Evolutionary conservation across 2,329 filamentous ascomycete species (phyloP).

Genomic region (Niveomyces coronatus): DNA sequence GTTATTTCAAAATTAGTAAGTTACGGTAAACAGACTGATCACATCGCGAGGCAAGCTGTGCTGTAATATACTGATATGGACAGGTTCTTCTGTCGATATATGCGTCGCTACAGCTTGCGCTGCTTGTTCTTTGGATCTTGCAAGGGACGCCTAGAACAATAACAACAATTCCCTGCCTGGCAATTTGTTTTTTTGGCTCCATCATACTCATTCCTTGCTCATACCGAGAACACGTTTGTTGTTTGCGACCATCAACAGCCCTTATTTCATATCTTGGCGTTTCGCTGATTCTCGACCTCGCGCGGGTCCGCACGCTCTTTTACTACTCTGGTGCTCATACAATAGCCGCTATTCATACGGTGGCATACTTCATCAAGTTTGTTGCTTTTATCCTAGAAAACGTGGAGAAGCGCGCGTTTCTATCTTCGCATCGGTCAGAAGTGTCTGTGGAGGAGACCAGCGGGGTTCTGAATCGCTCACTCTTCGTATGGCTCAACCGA

Average conservation of each 20-base stretch:
- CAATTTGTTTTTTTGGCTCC: too few species aligned
- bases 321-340: constrained; percentile 14
- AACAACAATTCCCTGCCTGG: constrained; percentile 12
- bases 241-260: constrained; percentile 22
- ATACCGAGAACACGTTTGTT: constrained; percentile 21
- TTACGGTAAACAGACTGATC: too few species aligned
- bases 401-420: constrained; percentile 1
- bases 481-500: neutral
- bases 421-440: neutral
- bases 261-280: constrained; percentile 20
- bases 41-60: too few species aligned
- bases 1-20: neutral
- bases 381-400: constrained; percentile 20
- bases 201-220: too few species aligned
- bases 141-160: constrained; percentile 9
- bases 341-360: constrained; percentile 16
- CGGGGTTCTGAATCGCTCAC: neutral
- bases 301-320: constrained; percentile 21
- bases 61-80: neutral
- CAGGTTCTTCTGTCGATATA: neutral
- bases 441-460: neutral
- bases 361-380: constrained; percentile 18
- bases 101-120: constrained; percentile 6
- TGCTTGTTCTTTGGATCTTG: constrained; percentile 12
- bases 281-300: constrained; percentile 21